A percentile compares a stretch with the other conserved stretches of the same genome.
These are phyloP conservation scores for Erysimum cheiri DNA, from an alignment of 441 rosid species.

Conservation along the genomic window DNA sequence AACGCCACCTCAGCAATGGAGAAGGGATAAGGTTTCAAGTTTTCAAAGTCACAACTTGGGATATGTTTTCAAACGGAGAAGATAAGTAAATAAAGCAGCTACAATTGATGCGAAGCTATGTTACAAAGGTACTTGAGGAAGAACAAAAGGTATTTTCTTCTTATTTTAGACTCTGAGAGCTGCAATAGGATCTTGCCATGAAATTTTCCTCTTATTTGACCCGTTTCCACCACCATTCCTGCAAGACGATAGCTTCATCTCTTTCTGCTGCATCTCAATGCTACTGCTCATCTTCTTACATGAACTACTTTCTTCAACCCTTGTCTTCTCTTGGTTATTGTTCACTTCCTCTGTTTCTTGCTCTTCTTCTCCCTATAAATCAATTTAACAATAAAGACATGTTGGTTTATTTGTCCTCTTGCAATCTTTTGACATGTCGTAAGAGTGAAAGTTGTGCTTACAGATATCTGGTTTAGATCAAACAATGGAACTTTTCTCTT, in stretches of 20 bases:
- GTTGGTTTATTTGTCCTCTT: neutral
- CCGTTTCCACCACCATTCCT: constrained; percentile 43
- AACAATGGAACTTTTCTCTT: constrained; percentile 42
- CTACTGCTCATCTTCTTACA: constrained; percentile 32
- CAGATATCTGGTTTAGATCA: constrained; percentile 46
- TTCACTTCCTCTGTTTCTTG: constrained; percentile 28
- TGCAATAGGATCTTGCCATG: constrained; percentile 47
- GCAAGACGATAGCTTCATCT: constrained; percentile 38
- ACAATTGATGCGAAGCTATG: constrained; percentile 31
- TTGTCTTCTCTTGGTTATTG: constrained; percentile 21
- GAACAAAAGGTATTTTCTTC: neutral
- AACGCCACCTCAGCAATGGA: constrained; percentile 27
- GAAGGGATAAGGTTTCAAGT: constrained; percentile 32
- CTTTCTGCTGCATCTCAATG: constrained; percentile 39
- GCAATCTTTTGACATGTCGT: neutral
- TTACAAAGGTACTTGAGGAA: constrained; percentile 25
- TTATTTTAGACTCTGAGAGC: constrained; percentile 40
- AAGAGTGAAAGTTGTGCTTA: constrained; percentile 23
- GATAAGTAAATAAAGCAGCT: constrained; percentile 24
- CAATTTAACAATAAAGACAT: neutral
- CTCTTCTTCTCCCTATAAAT: constrained; percentile 45
- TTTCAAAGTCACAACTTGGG: constrained; percentile 18
- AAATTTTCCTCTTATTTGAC: constrained; percentile 42
- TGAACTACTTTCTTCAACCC: constrained; percentile 28
- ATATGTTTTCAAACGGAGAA: constrained; percentile 22